phyloP scores from a whole-genome alignment of 108 stramenopile species.

The Craspedostauros australis region DNA sequence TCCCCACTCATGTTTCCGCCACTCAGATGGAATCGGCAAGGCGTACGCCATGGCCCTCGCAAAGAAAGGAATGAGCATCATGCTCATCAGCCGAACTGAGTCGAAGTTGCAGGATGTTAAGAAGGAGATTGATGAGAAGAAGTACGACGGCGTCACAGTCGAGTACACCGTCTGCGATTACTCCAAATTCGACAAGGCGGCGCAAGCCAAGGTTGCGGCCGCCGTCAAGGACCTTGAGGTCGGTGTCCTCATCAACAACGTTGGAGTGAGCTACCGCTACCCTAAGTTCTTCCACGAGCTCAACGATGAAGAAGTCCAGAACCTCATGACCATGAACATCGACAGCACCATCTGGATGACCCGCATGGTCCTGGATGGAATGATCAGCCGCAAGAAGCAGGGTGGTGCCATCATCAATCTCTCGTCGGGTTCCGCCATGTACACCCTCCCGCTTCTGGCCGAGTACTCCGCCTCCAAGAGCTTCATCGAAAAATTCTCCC shows the following conservation, averaged over 20 bases:
- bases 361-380: conserved; percentile 86
- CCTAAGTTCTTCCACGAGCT: conserved; percentile 96
- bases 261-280: conserved; percentile 96
- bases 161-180: conserved; percentile 91
- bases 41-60: conserved; percentile 94
- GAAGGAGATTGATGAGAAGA: conserved; percentile 80
- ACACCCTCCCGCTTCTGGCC: conserved; percentile 91
- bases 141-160: conserved; percentile 64
- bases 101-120: conserved; percentile 87
- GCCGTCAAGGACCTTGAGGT: conserved; percentile 75
- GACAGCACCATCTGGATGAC: conserved; percentile 96
- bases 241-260: conserved; percentile 97
- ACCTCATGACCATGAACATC: conserved; percentile 90
- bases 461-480: conserved; percentile 96
- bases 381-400: conserved; percentile 80
- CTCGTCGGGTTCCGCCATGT: conserved; percentile 88
- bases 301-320: conserved; percentile 61
- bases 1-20: neutral
- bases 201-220: conserved; percentile 61
- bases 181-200: conserved; percentile 86
- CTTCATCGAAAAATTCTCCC: conserved; percentile 92
- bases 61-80: conserved; percentile 90
- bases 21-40: conserved; percentile 94
- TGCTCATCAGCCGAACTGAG: conserved; percentile 95
- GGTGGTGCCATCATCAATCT: conserved; percentile 97